These are phyloP conservation scores for Conticribra guillardii DNA, from an alignment of 108 stramenopile genomes.

Conservation along the genomic window DNA sequence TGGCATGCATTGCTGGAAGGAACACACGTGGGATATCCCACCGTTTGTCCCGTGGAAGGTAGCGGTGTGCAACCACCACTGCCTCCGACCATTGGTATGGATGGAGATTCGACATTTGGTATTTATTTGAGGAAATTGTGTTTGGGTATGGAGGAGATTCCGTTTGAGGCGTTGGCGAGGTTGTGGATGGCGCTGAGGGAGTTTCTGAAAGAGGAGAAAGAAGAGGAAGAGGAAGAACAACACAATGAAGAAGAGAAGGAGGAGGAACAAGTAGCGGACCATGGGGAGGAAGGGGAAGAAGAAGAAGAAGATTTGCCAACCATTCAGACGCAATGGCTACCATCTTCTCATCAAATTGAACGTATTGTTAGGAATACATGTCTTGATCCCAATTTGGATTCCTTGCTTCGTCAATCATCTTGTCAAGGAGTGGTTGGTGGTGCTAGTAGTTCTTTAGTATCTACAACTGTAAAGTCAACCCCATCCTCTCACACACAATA, in stretches of 20 bases:
- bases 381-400: conserved; percentile 22
- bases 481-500: neutral
- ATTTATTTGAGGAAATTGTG: conserved; percentile 72
- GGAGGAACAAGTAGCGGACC: neutral
- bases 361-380: conserved; percentile 37
- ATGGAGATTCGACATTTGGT: conserved; percentile 66
- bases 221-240: neutral
- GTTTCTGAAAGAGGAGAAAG: conserved; percentile 33
- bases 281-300: neutral
- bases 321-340: conserved; percentile 16
- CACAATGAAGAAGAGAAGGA: neutral
- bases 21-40: neutral
- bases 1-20: conserved; percentile 37
- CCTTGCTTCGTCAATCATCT: neutral
- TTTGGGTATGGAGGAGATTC: conserved; percentile 81
- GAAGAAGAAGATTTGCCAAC: neutral
- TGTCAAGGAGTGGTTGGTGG: neutral
- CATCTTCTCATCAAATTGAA: conserved; percentile 47
- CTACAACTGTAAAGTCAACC: neutral
- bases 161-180: conserved; percentile 67
- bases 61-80: too few relatives aligned
- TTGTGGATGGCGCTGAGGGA: conserved; percentile 61
- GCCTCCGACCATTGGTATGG: conserved; percentile 11
- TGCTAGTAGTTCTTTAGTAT: neutral
- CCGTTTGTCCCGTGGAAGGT: neutral